Evolutionary conservation across 2,329 filamentous ascomycete species (phyloP).

Genomic region (Stagonosporopsis chrysanthemi): DNA sequence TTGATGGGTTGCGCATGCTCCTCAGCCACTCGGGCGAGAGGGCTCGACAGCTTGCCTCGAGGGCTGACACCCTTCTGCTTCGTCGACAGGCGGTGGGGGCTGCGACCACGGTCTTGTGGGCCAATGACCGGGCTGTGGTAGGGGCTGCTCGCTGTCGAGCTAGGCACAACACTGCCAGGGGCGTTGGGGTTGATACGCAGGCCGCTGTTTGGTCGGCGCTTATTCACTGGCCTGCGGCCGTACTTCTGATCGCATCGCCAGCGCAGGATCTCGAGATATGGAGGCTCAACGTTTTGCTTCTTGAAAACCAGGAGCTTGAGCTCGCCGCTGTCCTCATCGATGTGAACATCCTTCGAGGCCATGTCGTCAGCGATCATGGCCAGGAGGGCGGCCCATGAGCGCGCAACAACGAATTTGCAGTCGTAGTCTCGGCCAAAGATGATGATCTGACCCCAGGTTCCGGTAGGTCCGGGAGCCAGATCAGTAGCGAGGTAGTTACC

Average conservation of each 20-base stretch:
- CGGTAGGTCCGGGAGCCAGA: slow-evolving; percentile 85
- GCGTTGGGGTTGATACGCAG: slow-evolving; percentile 62
- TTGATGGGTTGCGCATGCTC: slow-evolving; percentile 59
- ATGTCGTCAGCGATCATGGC: slow-evolving; percentile 90
- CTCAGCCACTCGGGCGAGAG: slow-evolving; percentile 77
- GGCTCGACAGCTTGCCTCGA: slow-evolving; percentile 72
- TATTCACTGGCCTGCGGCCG: slow-evolving; percentile 63
- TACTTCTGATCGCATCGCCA: slow-evolving; percentile 97
- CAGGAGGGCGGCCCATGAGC: slow-evolving; percentile 89
- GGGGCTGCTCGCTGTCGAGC: slow-evolving; percentile 61
- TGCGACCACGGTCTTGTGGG: slow-evolving; percentile 68
- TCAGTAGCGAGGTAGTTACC: slow-evolving; percentile 97
- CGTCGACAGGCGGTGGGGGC: slow-evolving; percentile 70
- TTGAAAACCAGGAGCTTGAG: slow-evolving; percentile 88
- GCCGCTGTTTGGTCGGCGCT: slow-evolving; percentile 56
- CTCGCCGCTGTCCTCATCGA: slow-evolving; percentile 91
- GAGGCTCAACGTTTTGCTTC: slow-evolving; percentile 83
- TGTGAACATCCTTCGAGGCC: slow-evolving; percentile 87
- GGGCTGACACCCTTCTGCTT: slow-evolving; percentile 69
- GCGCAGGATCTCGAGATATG: slow-evolving; percentile 91
- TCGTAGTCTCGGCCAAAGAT: slow-evolving; percentile 97
- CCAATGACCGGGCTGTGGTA: slow-evolving; percentile 72
- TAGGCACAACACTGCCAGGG: slow-evolving; percentile 53
- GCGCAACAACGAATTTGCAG: slow-evolving; percentile 94
- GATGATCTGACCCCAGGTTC: slow-evolving; percentile 96